phyloP scores from a whole-genome alignment of 148 eudicot species.

The Fagopyrum tataricum region DNA sequence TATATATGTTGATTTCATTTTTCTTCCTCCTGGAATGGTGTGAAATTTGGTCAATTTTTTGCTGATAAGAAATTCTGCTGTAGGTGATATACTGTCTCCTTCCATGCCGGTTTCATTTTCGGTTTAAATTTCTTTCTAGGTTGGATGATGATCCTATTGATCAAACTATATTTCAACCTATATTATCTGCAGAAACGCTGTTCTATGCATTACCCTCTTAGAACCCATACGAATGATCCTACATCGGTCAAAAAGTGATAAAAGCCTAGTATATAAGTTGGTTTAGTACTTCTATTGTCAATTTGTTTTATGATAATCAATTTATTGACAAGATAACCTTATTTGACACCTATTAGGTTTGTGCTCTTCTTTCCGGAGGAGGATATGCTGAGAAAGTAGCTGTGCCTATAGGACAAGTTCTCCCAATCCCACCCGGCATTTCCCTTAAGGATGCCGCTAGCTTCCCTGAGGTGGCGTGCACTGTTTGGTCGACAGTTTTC shows the following conservation, averaged over 20 bases:
- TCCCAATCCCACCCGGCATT: conserved; percentile 68
- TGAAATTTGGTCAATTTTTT: not conserved
- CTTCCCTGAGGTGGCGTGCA: conserved; percentile 97
- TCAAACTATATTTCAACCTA: not conserved
- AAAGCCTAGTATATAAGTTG: no score
- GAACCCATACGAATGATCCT: not conserved
- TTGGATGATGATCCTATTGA: not conserved
- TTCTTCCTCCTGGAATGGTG: not conserved
- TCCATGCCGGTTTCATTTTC: not conserved
- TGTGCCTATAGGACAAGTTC: conserved; percentile 71
- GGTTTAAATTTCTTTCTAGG: not conserved
- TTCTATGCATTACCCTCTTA: not conserved
- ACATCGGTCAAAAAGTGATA: not conserved
- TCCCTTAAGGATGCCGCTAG: conserved; percentile 83
- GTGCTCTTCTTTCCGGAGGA: conserved; percentile 92
- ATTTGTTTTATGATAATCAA: no score
- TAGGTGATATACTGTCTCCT: not conserved
- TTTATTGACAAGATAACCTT: not conserved
- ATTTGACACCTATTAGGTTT: conserved; percentile 43
- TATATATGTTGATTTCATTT: no score
- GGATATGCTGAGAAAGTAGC: conserved; percentile 96
- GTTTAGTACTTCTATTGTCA: no score
- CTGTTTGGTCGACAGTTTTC: conserved; percentile 96
- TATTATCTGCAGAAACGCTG: not conserved
- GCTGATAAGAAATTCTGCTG: not conserved